Evolutionary conservation across 208 protist genomes (phyloP).

Genomic region (Trypanosoma cruzi): DNA sequence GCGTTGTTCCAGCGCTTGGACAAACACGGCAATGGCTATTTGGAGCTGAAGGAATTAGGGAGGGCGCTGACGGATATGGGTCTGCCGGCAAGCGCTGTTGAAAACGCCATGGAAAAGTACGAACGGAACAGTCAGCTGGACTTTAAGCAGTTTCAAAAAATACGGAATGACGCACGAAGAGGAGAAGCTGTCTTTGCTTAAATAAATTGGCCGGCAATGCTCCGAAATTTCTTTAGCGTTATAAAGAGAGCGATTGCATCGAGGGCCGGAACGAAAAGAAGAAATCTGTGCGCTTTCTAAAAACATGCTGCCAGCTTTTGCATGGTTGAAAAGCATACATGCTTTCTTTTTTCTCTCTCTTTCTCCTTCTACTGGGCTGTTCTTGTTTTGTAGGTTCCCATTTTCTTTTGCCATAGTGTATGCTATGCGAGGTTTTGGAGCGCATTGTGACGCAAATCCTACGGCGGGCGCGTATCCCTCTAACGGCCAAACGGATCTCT

Average conservation of each 20-base stretch:
- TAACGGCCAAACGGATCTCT: conserved; percentile 45
- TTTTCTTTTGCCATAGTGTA: conserved; percentile 40
- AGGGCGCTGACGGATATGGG: conserved; percentile 63
- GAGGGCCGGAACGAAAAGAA: no score
- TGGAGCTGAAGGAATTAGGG: conserved; percentile 71
- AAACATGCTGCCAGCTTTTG: no score
- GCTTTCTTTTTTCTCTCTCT: conserved; percentile 2
- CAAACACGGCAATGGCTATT: conserved; percentile 68
- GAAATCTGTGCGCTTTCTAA: no score
- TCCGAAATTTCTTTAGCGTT: neutral
- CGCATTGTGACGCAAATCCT: conserved; percentile 76
- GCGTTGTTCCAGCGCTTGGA: conserved; percentile 81
- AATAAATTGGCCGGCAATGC: neutral
- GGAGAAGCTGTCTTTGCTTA: neutral
- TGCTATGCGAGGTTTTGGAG: conserved; percentile 73
- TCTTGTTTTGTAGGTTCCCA: neutral
- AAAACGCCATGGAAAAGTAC: conserved; percentile 71
- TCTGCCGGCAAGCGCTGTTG: conserved; percentile 41
- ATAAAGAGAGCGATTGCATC: neutral
- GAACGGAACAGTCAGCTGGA: conserved; percentile 52
- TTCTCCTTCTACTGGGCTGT: neutral
- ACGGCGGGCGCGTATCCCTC: conserved; percentile 54
- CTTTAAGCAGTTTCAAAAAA: conserved; percentile 76
- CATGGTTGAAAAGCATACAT: no score
- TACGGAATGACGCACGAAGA: conserved; percentile 64